Percentiles rank a stretch among this genome's conserved stretches.
These are phyloP conservation scores for Mycena rebaudengoi DNA, from an alignment of 768 basidiomycete species.

Conservation along the genomic window DNA sequence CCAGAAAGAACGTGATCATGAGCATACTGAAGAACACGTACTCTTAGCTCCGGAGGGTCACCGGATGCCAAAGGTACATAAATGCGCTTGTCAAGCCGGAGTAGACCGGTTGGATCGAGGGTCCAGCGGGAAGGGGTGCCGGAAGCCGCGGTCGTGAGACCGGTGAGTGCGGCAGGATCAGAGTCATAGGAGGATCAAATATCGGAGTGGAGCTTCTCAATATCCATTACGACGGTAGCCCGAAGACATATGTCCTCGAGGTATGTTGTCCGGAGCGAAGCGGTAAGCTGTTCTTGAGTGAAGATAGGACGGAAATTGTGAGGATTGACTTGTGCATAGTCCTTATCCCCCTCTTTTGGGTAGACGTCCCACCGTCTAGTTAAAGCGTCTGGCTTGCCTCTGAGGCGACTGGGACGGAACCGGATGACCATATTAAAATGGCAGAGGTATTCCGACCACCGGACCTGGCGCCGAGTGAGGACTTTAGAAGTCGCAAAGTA, in stretches of 20 bases:
- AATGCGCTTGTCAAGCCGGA: not conserved
- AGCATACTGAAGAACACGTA: not conserved
- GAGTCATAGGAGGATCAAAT: not conserved
- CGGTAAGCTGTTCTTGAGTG: no score
- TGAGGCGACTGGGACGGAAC: no score
- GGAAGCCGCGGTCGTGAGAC: no score
- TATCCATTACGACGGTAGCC: not conserved
- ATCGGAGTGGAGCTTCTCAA: not conserved
- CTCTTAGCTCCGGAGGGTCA: not conserved
- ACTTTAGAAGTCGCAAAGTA: conserved; percentile 42
- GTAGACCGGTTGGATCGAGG: not conserved
- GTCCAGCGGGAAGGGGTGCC: no score
- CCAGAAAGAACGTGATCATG: not conserved
- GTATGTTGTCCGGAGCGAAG: no score
- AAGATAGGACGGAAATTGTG: no score
- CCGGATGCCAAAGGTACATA: not conserved
- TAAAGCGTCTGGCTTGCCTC: no score
- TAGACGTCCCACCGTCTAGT: no score
- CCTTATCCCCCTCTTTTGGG: no score
- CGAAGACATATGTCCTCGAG: not conserved
- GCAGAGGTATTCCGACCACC: conserved; percentile 42
- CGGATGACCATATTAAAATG: conserved; percentile 27
- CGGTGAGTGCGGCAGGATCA: no score
- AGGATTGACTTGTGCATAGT: no score
- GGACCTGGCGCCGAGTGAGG: conserved; percentile 45